These are phyloP conservation scores for Verticillium zaregamsianum DNA, from an alignment of 2,329 filamentous ascomycete species.

Conservation along the genomic window DNA sequence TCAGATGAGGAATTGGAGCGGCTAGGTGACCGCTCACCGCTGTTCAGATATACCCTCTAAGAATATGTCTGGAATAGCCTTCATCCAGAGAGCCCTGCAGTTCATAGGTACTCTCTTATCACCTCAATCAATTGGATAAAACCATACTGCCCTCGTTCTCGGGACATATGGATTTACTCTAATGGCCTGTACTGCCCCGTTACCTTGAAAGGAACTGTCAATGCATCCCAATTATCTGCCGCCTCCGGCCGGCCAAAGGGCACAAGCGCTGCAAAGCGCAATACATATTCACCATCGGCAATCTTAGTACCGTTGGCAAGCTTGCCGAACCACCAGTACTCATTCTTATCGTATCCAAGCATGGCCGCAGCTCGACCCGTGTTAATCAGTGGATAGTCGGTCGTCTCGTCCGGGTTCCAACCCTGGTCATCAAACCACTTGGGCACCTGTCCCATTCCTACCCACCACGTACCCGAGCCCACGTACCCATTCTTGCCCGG, in stretches of 20 bases:
- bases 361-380: constrained; percentile 14
- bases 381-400: constrained; percentile 17
- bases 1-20: constrained; percentile 22
- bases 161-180: not conserved
- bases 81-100: too few relatives aligned
- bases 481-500: constrained; percentile 33
- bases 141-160: too few relatives aligned
- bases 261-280: constrained; percentile 36
- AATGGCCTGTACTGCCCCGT: not conserved
- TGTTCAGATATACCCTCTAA: constrained; percentile 24
- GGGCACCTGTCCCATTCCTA: constrained; percentile 12
- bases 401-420: constrained; percentile 18
- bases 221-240: constrained; percentile 37
- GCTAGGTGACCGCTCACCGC: constrained; percentile 25
- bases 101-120: too few relatives aligned
- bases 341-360: constrained; percentile 25
- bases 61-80: too few relatives aligned
- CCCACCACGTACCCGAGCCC: constrained; percentile 28
- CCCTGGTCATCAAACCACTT: constrained; percentile 13
- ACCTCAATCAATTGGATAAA: too few relatives aligned
- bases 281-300: constrained; percentile 30
- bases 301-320: constrained; percentile 38
- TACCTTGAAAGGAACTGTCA: constrained; percentile 22
- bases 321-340: constrained; percentile 38
- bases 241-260: constrained; percentile 36